phyloP scores from a whole-genome alignment of 2,329 filamentous ascomycete genomes.

The Calcarisporium arbuscula region DNA sequence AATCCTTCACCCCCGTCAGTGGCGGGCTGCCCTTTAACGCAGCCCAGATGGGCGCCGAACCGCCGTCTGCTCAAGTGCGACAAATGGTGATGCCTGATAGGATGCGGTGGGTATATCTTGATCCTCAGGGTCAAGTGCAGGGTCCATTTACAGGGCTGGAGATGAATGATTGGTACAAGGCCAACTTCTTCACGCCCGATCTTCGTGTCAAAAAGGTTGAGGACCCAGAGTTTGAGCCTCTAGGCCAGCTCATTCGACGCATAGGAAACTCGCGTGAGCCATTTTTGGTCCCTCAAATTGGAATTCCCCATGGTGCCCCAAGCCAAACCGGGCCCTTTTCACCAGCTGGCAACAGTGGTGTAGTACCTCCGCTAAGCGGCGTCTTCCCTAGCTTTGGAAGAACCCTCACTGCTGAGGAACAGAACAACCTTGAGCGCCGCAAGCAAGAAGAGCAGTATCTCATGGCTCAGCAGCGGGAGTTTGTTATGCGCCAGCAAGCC shows the following conservation, averaged over 20 bases:
- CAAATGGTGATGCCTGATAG: constrained; percentile 99
- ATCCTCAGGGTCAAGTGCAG: constrained; percentile 86
- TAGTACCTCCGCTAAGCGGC: constrained; percentile 82
- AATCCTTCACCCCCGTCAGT: constrained; percentile 29
- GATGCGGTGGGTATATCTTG: constrained; percentile 97
- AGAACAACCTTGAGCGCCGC: constrained; percentile 90
- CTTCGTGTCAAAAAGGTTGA: constrained; percentile 92
- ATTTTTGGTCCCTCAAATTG: constrained; percentile 95
- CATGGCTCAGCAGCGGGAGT: constrained; percentile 93
- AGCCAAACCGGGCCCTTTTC: constrained; percentile 43
- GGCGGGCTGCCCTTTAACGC: constrained; percentile 29
- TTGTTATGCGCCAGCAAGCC: constrained; percentile 77
- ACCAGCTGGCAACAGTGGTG: constrained; percentile 47
- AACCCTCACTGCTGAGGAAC: constrained; percentile 92
- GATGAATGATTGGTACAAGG: constrained; percentile 99
- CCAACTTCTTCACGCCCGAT: constrained; percentile 93
- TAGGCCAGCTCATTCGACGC: constrained; percentile 87
- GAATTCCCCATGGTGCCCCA: constrained; percentile 81
- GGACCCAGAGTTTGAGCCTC: constrained; percentile 86
- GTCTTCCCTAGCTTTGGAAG: constrained; percentile 96
- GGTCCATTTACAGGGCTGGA: constrained; percentile 94
- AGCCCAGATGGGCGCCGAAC: constrained; percentile 32
- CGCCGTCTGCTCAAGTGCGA: constrained; percentile 63
- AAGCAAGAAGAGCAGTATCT: constrained; percentile 98
- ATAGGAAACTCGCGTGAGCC: constrained; percentile 97